Base-by-base conservation (phyloP, 148 eudicot genomes). In the Rhododendron ferrugineum region DNA sequence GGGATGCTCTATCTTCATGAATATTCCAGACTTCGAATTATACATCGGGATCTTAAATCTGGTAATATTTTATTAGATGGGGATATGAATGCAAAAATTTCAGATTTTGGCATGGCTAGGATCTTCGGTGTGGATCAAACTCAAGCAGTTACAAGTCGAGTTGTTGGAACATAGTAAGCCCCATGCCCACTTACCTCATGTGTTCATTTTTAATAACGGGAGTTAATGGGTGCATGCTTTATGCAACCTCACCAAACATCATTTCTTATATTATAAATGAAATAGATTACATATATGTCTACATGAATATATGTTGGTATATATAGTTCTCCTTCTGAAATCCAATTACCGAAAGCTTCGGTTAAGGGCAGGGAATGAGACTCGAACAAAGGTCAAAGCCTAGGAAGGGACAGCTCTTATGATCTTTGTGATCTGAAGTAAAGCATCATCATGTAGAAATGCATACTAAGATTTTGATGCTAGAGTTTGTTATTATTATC, bases 151-250 rank as follows among this genome's bases (percentile, higher is more conserved):
- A 88, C 92, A 23, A 87, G 40, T 72, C 79, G 82, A 88, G 58
- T 91, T 9, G 90, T 82, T 20, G 91, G 93, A 4, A 91, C 91
- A 80, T 88, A 82, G 93, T 91, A 85, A 89, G 93, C 89, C 3
- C 22, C 34, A 3, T 66, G 34, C 68, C 58, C 13, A 11, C 9
- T 47, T 46, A 26, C 32, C 20, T 42, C 44, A 73, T 73, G 78
- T 72, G 15, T 13, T 26, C 54, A 16, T 79, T 8, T 23, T 46
- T 50, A 37, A 49, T 6, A 28, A 28, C 22, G 8, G 20, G 23
- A 28, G 68, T 44, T 77, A 22, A 16, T 47, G 13, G 22, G 47
- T n/a, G 6, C 20, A 28, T 78, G n/a, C 18, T 44, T 46, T 47
- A 9, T 30, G 37, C 36, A 22, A 40, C 44, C 44, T 34, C 74